phyloP scores from a whole-genome alignment of 2,329 filamentous ascomycete species.

The Aureobasidium melanogenum region DNA sequence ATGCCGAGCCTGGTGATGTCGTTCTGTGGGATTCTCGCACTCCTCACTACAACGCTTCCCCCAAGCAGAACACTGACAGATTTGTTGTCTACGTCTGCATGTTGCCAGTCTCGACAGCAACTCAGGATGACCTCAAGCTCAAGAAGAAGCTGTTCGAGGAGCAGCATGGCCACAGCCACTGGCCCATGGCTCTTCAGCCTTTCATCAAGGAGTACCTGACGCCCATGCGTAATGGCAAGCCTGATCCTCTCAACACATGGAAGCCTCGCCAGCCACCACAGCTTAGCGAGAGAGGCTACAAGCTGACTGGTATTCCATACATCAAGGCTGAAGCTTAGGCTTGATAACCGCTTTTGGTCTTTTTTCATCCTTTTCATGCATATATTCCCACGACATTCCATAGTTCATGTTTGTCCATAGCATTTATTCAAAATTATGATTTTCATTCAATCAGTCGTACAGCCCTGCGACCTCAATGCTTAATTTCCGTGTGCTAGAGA shows the following conservation, averaged over 20 bases:
- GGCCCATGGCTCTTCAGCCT: slow-evolving; percentile 12
- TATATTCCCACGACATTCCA: not conserved
- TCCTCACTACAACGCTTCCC: slow-evolving; percentile 23
- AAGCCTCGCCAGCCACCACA: slow-evolving; percentile 30
- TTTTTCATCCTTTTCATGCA: not conserved
- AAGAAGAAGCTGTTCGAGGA: slow-evolving; percentile 12
- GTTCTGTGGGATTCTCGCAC: slow-evolving; percentile 18
- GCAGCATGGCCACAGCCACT: slow-evolving; percentile 6
- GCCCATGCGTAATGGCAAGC: slow-evolving; percentile 20
- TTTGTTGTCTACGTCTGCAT: slow-evolving; percentile 24
- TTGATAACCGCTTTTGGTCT: not conserved
- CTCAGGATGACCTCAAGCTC: slow-evolving; percentile 6
- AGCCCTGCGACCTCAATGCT: too few species aligned
- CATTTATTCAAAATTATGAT: not conserved
- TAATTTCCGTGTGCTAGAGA: too few species aligned
- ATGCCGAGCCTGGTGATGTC: slow-evolving; percentile 16
- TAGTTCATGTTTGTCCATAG: not conserved
- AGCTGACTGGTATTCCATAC: slow-evolving; percentile 36
- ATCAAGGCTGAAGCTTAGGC: not conserved
- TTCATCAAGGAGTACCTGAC: slow-evolving; percentile 7
- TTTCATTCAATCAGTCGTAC: not conserved
- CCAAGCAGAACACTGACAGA: slow-evolving; percentile 18
- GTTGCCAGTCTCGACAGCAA: slow-evolving; percentile 10
- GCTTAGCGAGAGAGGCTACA: slow-evolving; percentile 33
- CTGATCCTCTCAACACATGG: slow-evolving; percentile 25